phyloP scores from a whole-genome alignment of 441 rosid species.

The Populus trichocarpa region DNA sequence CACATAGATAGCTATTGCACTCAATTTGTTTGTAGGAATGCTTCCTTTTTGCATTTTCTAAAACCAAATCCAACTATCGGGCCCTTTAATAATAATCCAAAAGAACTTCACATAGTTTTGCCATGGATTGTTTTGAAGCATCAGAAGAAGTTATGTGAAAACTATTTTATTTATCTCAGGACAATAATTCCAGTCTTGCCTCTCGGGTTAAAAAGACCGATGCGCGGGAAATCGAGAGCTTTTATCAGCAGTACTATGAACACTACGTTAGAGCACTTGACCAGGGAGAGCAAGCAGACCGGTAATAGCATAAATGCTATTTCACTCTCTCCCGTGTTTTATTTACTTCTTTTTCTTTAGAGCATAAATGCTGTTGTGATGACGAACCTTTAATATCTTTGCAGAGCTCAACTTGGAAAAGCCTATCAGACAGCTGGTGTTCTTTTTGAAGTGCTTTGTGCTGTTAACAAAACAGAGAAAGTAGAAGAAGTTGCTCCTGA shows the following conservation, averaged over 20 bases:
- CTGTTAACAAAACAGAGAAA: conserved; percentile 94
- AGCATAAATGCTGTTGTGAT: background rate
- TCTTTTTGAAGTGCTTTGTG: conserved; percentile 97
- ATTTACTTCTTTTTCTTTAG: background rate
- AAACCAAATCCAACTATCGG: background rate
- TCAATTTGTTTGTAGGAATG: conserved; percentile 1
- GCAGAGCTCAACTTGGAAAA: conserved; percentile 96
- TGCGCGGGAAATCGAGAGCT: conserved; percentile 95
- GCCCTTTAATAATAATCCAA: background rate
- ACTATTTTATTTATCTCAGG: conserved; percentile 39
- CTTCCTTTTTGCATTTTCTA: background rate
- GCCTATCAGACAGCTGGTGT: conserved; percentile 98
- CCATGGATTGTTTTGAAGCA: background rate
- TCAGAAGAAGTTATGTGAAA: conserved; percentile 17
- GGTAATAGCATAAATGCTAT: conserved; percentile 38
- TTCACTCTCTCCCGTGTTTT: background rate
- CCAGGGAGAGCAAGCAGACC: conserved; percentile 96
- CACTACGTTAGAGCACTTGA: conserved; percentile 88
- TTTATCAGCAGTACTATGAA: conserved; percentile 90
- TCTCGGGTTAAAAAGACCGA: conserved; percentile 91
- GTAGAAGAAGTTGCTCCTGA: conserved; percentile 99
- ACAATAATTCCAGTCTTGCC: conserved; percentile 94
- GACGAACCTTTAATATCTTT: conserved; percentile 8
- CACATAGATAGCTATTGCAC: background rate
- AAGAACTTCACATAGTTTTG: background rate